A percentile compares a stretch with the other conserved stretches of the same genome.
phyloP scores from a whole-genome alignment of 176 grass and related monocot species.

The Aegilops longissima region DNA sequence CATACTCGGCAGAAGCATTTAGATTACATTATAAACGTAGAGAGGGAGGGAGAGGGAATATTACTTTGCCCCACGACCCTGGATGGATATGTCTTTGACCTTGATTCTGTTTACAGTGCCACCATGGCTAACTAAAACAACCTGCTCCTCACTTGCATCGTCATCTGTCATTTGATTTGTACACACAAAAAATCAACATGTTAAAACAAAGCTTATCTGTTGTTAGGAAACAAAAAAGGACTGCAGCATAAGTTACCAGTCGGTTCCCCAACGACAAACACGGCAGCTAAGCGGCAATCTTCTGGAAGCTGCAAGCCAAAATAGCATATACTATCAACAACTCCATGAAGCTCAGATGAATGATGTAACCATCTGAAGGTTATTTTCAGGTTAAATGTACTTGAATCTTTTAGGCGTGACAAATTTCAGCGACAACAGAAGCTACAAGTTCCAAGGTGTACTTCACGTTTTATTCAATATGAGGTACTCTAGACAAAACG shows the following conservation, averaged over 20 bases:
- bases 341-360: slow-evolving; percentile 2
- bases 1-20: not conserved
- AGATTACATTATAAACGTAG: not conserved
- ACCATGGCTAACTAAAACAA: slow-evolving; percentile 95
- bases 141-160: slow-evolving; percentile 77
- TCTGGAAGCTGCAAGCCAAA: slow-evolving; percentile 58
- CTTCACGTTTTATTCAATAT: not conserved
- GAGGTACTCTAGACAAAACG: not conserved
- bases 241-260: slow-evolving; percentile 53
- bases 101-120: slow-evolving; percentile 91
- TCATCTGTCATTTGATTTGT: slow-evolving; percentile 56
- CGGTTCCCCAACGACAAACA: slow-evolving; percentile 80
- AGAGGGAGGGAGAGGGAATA: not conserved
- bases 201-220: not conserved
- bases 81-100: slow-evolving; percentile 82
- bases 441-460: not conserved
- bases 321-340: slow-evolving; percentile 30
- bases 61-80: slow-evolving; percentile 59
- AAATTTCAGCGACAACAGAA: not conserved
- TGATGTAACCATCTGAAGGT: not conserved
- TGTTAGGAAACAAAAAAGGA: not conserved
- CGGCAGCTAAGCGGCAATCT: slow-evolving; percentile 73
- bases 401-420: not conserved
- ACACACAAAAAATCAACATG: not conserved
- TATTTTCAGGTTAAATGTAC: not conserved